Percentiles rank a stretch among this genome's conserved stretches.
Evolutionary conservation across 805 yeast species (phyloP).

Genomic region (Barnettozyma vustinii): DNA sequence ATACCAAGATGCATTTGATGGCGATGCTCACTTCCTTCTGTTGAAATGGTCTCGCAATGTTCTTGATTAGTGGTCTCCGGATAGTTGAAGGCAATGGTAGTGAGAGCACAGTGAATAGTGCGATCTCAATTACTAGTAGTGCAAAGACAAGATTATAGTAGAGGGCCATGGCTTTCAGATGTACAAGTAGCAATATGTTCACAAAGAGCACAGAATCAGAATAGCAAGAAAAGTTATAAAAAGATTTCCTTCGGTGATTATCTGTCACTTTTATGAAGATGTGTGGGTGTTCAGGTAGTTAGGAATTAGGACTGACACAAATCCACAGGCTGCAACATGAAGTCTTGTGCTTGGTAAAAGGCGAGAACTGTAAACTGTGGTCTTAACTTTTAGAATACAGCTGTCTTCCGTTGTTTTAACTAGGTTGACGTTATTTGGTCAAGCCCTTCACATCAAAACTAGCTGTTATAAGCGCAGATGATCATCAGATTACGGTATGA

Average conservation of each 20-base stretch:
- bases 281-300: neutral
- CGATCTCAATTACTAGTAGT: slow-evolving; percentile 75
- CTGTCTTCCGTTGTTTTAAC: no score
- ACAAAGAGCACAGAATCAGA: neutral
- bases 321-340: no score
- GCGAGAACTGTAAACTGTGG: no score
- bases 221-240: neutral
- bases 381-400: no score
- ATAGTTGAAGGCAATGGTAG: slow-evolving; percentile 77
- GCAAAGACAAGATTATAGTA: slow-evolving; percentile 47
- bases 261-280: neutral
- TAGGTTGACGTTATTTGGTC: no score
- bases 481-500: no score
- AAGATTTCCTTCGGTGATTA: neutral
- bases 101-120: slow-evolving; percentile 70
- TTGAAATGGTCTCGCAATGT: slow-evolving; percentile 63
- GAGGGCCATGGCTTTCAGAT: slow-evolving; percentile 22
- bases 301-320: neutral
- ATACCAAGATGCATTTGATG: slow-evolving; percentile 75
- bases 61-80: slow-evolving; percentile 60
- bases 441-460: no score
- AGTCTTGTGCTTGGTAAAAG: no score
- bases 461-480: no score
- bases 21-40: slow-evolving; percentile 70
- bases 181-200: neutral